Evolutionary conservation across 2,329 filamentous ascomycete genomes (phyloP).

Genomic region (Penicillium sp.): DNA sequence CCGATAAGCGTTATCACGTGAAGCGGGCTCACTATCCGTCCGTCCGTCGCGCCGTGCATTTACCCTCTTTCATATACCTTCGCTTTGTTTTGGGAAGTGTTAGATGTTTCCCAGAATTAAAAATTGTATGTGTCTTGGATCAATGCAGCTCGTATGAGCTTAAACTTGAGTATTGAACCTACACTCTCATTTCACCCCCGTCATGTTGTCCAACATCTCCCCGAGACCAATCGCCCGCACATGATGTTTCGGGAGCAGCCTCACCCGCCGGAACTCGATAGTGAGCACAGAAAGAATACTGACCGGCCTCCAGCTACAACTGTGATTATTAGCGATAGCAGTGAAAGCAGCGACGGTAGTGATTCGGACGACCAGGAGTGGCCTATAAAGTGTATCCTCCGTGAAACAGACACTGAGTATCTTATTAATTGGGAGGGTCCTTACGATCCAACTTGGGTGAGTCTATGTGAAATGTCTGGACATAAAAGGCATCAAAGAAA

Average conservation of each 20-base stretch:
- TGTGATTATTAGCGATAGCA: constrained; percentile 3
- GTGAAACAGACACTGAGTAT: constrained; percentile 37
- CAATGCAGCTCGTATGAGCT: constrained; percentile 5
- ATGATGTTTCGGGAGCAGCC: constrained; percentile 4
- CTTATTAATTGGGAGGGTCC: constrained; percentile 42
- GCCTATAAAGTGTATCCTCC: constrained; percentile 39
- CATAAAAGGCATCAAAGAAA: background rate
- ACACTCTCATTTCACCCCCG: constrained; percentile 5
- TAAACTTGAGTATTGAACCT: constrained; percentile 2
- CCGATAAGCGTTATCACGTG: constrained; percentile 36
- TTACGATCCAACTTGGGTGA: constrained; percentile 42
- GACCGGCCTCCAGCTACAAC: constrained; percentile 15
- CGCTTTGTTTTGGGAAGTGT: constrained; percentile 1
- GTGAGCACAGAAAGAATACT: constrained; percentile 18
- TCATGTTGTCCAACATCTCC: constrained; percentile 4
- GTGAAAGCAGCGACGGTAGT: constrained; percentile 9
- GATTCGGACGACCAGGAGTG: constrained; percentile 33
- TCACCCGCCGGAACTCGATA: constrained; percentile 4
- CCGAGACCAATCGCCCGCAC: constrained; percentile 3
- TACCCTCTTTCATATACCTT: constrained; percentile 19
- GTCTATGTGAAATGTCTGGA: constrained; percentile 10
- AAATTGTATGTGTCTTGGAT: constrained; percentile 6
- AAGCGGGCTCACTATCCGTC: constrained; percentile 24
- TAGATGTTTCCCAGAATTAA: constrained; percentile 4
- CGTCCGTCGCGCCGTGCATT: constrained; percentile 17